Evolutionary conservation across 2,329 filamentous ascomycete species (phyloP).

Genomic region (Arthrobotrys pseudoclavata): DNA sequence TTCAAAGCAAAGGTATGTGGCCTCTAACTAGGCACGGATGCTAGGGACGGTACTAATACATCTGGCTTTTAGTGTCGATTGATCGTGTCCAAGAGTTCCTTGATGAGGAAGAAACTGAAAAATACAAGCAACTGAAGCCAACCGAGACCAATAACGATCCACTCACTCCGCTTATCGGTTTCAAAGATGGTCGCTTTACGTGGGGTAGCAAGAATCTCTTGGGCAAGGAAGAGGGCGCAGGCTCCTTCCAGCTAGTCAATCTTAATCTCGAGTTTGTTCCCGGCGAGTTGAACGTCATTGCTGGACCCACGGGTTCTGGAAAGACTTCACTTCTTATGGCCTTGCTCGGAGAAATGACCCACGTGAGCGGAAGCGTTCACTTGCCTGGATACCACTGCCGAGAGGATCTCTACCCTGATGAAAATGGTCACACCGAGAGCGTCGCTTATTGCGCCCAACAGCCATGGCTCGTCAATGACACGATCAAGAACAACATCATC

Average conservation of each 20-base stretch:
- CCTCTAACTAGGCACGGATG: background rate
- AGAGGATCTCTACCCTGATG: constrained; percentile 84
- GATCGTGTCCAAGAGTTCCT: constrained; percentile 97
- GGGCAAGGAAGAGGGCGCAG: constrained; percentile 71
- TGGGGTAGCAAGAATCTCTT: constrained; percentile 77
- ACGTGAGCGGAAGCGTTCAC: constrained; percentile 82
- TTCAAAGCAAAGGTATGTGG: constrained; percentile 80
- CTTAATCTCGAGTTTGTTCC: constrained; percentile 85
- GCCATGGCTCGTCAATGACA: constrained; percentile 96
- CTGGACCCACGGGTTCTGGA: constrained; percentile 91
- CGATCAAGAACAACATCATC: constrained; percentile 94
- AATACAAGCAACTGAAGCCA: constrained; percentile 83
- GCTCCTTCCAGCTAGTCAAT: constrained; percentile 84
- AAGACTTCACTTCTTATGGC: constrained; percentile 98
- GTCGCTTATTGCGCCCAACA: constrained; percentile 97
- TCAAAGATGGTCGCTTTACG: constrained; percentile 85
- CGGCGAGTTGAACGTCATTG: constrained; percentile 90
- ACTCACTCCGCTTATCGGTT: constrained; percentile 82
- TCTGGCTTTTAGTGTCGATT: constrained; percentile 74
- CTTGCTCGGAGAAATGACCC: constrained; percentile 93
- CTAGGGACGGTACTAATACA: constrained; percentile 1
- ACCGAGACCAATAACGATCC: constrained; percentile 75
- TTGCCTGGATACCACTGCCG: constrained; percentile 87
- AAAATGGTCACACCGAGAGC: constrained; percentile 88
- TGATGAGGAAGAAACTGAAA: constrained; percentile 93